Evolutionary conservation across 176 grass and related monocot species (phyloP), one percentile per base, ranked within the genome.

Genomic region (Rhynchospora pubera): DNA sequence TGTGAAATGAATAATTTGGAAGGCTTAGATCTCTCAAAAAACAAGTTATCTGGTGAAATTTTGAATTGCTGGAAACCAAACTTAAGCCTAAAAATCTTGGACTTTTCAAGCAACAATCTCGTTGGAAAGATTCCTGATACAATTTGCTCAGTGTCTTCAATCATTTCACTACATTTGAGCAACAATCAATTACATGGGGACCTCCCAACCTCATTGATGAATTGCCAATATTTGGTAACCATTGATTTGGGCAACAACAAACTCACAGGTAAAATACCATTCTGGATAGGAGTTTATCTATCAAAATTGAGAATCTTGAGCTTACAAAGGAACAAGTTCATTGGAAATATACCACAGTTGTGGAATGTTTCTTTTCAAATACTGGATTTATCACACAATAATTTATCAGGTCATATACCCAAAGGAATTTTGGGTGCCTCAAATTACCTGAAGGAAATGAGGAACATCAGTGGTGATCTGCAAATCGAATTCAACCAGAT

Each of bases 191-290:
- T 90, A 13, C 42, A 48, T 39, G 84, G 88, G 42, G n/a, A 23
- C 10, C 73, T 86, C 23, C 84, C 88, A 13, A 12, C 51, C 18
- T 74, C 83, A 39, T 82, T 85, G 18, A 65, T 66, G 79, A 62
- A 79, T 14, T 85, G 79, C 13, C 32, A 48, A 6, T 0, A 69
- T 34, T 43, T 91, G 15, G 9, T 78, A 57, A 71, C 67, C 45
- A 79, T 91, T 50, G 83, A 91, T 66, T 84, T 91, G 32, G 45
- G 82, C 7, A 71, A 73, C 14, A 91, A 87, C 46, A 78, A 65
- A 7, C 78, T 87, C 24, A 77, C 79, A 57, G 85, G 85, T 5
- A 30, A 46, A 48, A 46, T 91, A 16, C 89, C 85, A 28, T 34
- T 24, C 47, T 87, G 82, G 85, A 58, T 87, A 57, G 80, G 53